Base-by-base conservation (phyloP, 768 basidiomycete species). In the Agrocybe chaxingu region DNA sequence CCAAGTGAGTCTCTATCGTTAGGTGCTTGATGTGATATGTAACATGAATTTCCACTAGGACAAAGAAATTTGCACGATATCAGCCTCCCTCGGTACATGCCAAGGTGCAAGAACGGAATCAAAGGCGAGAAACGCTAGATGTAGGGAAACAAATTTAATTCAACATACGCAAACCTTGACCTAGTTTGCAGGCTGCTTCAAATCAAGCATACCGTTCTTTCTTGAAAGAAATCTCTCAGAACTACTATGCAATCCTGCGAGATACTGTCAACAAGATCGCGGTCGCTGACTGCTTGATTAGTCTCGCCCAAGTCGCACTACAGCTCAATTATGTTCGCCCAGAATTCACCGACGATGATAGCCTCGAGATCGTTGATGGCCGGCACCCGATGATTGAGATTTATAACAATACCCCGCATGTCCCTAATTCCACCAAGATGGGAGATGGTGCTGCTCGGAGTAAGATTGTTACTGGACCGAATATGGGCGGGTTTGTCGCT, bases 341-440 rank as follows among this genome's bases (percentile, higher is more conserved):
- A 1, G 68, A 75, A 53, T 89, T 97, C 59, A 80, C 79, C 0
- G 78, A 84, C 6, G 80, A 83, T 29, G 79, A 84, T 42, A 65
- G 65, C 19, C 71, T 98, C 9, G 84, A 90, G 52, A 88, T 98
- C 30, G 67, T 77, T 8, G 81, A 85, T n/a, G 95, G 92, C 0
- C 78, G 93, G 8, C 96, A 99, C 71, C 96, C 96, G 0, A 92
- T 98, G 82, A 82, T 95, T 11, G 95, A 97, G 65, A 77, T 77
- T 7, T 68, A 94, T 16, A 74, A 82, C 35, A 70, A 84, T 1
- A 83, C 89, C 53, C 91, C 93, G 2, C 96, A 92, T 67, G 85
- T 98, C 1, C 86, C 92, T 2, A 98, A 97, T 64, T 79, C 82
- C 9, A 66, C 96, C 12, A 59, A 67, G 1, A 81, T 97, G 62